Percentiles rank a stretch among this genome's conserved stretches.
Conservation (phyloP, 805 yeast species). For the Cyberlindnera maritima region DNA sequence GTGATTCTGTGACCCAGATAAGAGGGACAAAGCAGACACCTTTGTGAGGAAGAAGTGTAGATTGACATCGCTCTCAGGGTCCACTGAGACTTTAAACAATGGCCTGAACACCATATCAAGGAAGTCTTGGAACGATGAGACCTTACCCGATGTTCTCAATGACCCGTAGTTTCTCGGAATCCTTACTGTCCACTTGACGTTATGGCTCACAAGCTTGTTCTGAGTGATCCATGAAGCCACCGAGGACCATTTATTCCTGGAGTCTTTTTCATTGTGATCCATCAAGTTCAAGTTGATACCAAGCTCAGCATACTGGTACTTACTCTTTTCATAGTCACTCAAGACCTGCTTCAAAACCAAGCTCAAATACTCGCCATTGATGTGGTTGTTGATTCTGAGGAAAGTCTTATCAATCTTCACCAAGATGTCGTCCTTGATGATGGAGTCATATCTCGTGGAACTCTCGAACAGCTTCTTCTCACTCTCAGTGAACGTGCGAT, state of each 20-base stretch:
- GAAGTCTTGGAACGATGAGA: constrained; percentile 31
- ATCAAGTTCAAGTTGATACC: constrained; percentile 32
- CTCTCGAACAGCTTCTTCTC: constrained; percentile 25
- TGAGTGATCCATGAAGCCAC: constrained; percentile 35
- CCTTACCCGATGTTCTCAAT: constrained; percentile 22
- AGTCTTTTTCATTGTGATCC: constrained; percentile 18
- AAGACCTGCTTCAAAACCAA: constrained; percentile 33
- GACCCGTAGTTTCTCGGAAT: constrained; percentile 32
- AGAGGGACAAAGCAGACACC: constrained; percentile 34
- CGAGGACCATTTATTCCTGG: constrained; percentile 28
- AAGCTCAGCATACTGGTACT: constrained; percentile 37
- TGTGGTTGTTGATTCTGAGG: constrained; percentile 34
- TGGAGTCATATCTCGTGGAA: constrained; percentile 19
- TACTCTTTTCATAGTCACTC: constrained; percentile 35
- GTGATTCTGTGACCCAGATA: constrained; percentile 23
- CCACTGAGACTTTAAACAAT: constrained; percentile 27
- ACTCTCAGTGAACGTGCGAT: constrained; percentile 24
- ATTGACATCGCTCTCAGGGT: constrained; percentile 26
- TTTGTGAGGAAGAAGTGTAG: constrained; percentile 32
- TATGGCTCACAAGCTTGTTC: constrained; percentile 37
- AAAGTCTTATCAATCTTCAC: constrained; percentile 33
- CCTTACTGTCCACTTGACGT: constrained; percentile 38
- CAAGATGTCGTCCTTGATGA: constrained; percentile 27
- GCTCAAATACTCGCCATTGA: constrained; percentile 38
- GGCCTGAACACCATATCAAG: constrained; percentile 33